These are phyloP conservation scores for Fusarium sp. DNA, from an alignment of 2,329 filamentous ascomycete genomes.

Conservation along the genomic window DNA sequence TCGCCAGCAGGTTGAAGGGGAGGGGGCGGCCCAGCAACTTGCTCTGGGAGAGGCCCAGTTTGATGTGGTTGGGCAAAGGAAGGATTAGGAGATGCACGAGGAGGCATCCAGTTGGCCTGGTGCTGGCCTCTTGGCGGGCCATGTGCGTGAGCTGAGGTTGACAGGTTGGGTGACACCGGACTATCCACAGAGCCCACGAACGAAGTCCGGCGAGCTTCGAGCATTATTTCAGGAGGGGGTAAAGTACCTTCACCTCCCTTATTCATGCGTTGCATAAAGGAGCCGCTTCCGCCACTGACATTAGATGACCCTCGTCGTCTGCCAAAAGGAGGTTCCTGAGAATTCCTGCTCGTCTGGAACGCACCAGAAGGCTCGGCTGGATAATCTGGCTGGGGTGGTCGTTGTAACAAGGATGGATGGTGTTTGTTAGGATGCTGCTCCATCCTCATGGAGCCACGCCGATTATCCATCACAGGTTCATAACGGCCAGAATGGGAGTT, in stretches of 20 bases:
- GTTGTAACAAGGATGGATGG: slow-evolving; percentile 79
- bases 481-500: slow-evolving; percentile 97
- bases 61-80: slow-evolving; percentile 57
- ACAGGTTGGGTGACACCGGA: slow-evolving; percentile 59
- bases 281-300: slow-evolving; percentile 86
- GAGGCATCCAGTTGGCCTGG: slow-evolving; percentile 46
- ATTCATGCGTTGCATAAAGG: slow-evolving; percentile 69
- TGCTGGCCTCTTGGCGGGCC: slow-evolving; percentile 46
- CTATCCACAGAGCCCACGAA: slow-evolving; percentile 64
- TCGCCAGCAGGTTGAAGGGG: slow-evolving; percentile 58
- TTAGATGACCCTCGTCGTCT: slow-evolving; percentile 90
- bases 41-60: slow-evolving; percentile 44
- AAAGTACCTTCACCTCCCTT: slow-evolving; percentile 59
- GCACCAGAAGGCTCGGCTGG: slow-evolving; percentile 87
- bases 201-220: slow-evolving; percentile 62
- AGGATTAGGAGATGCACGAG: slow-evolving; percentile 59
- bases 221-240: slow-evolving; percentile 57
- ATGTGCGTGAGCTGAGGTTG: slow-evolving; percentile 48
- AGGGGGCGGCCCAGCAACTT: slow-evolving; percentile 51
- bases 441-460: slow-evolving; percentile 76
- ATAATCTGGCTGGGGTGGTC: slow-evolving; percentile 72
- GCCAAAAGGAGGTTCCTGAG: slow-evolving; percentile 75
- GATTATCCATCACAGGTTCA: slow-evolving; percentile 82
- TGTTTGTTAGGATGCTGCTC: slow-evolving; percentile 77
- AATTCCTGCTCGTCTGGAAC: slow-evolving; percentile 82